Conservation (phyloP, 257 asterid species). For the Solanum chmielewskii region DNA sequence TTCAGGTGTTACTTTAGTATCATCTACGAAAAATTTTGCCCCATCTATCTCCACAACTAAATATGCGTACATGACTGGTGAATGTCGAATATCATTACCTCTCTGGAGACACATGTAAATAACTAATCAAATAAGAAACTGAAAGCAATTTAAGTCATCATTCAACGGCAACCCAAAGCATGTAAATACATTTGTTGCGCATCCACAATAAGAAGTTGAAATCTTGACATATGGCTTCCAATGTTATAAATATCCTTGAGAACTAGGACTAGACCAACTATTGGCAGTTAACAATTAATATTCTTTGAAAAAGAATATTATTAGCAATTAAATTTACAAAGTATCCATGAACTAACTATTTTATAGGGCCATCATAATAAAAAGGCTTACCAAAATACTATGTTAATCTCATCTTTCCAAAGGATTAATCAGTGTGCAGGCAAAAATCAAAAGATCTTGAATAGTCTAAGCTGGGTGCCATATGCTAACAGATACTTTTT, state of each 20-base stretch:
- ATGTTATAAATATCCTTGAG: background rate
- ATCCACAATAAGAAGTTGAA: background rate
- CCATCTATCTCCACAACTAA: slow-evolving; percentile 76
- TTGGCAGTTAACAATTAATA: background rate
- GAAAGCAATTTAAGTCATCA: background rate
- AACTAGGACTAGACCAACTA: background rate
- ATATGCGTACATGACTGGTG: slow-evolving; percentile 94
- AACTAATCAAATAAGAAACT: background rate
- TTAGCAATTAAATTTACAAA: background rate
- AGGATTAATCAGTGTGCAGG: background rate
- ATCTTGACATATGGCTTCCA: background rate
- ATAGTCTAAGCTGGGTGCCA: background rate
- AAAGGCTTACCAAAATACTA: background rate
- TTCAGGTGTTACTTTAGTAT: slow-evolving; percentile 59
- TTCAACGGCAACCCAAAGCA: background rate
- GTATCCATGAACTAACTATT: background rate
- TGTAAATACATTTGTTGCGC: background rate
- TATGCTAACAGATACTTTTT: background rate
- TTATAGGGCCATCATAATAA: background rate
- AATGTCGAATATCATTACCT: slow-evolving; percentile 77
- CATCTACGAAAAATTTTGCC: slow-evolving; percentile 66
- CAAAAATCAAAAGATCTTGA: background rate
- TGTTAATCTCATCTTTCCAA: background rate
- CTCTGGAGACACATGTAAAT: slow-evolving; percentile 42
- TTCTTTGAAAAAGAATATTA: background rate